Base-by-base conservation (phyloP, 768 basidiomycete species). In the Sutorius australiensis region DNA sequence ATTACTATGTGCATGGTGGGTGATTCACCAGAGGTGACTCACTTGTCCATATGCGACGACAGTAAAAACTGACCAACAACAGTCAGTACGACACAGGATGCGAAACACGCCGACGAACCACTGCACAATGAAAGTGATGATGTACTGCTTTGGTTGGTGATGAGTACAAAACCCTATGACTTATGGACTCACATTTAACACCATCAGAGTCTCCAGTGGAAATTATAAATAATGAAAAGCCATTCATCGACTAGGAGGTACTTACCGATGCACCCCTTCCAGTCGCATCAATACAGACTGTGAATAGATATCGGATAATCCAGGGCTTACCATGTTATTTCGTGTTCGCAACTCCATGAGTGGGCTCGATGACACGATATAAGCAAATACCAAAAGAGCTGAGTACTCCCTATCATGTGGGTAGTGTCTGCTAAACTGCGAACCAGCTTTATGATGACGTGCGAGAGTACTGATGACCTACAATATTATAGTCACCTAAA, bases 21-120 rank as follows among this genome's bases (percentile, higher is more conserved):
- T 1, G 36, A 28, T 21, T 16, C 14, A 13, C 34, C 3, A 5
- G 16, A 3, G 36, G 30, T 3, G 21, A 48, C 58, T 46, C 24
- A 61, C 59, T 57, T 8, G 43, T 53, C 59, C 59, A 61, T 47
- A 53, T 34, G 2, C 58, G 59, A 46, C 11, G 30, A 16, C 54
- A 60, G 31, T 61, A 61, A 37, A 61, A 61, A 24, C 60, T 61
- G 32, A 21, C 3, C 10, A 39, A 27, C 0, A 13, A 5, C 1
- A 6, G 19, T 59, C 4, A 54, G 38, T 28, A 16, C 10, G 6
- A 19, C n/a, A 24, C 16, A 28, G 11, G 6, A 30, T 11, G 1
- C n/a, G 14, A 14, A 10, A 13, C 24, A 1, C 3, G 19, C 17
- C 10, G 19, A 56, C 59, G 10, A 12, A 60, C 58, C 51, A 48